A percentile compares a stretch with the other conserved stretches of the same genome.
phyloP scores from a whole-genome alignment of 2,329 filamentous ascomycete genomes.

The Ceratocystis alfenasii region DNA sequence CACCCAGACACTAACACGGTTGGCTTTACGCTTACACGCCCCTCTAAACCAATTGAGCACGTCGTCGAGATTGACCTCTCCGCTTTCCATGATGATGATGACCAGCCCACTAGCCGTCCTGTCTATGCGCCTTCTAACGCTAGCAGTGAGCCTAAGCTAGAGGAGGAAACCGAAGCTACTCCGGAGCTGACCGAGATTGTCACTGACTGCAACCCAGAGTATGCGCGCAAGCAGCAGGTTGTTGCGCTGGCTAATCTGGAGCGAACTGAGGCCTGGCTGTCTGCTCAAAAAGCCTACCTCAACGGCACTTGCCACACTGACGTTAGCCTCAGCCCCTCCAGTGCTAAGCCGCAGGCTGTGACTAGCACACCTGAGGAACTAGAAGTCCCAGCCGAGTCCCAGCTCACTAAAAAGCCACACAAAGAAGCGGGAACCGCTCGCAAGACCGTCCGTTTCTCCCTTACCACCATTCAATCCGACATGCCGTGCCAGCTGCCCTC shows the following conservation, averaged over 20 bases:
- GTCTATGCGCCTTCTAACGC: constrained; percentile 26
- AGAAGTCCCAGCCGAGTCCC: not conserved
- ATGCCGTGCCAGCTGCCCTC: constrained; percentile 41
- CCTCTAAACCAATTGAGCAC: constrained; percentile 18
- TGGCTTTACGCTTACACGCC: constrained; percentile 4
- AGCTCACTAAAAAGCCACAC: not conserved
- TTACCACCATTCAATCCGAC: constrained; percentile 36
- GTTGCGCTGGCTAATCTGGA: constrained; percentile 63
- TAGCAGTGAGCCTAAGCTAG: constrained; percentile 28
- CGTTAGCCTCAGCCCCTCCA: constrained; percentile 8
- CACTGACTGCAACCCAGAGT: constrained; percentile 59
- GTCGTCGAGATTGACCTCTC: constrained; percentile 24
- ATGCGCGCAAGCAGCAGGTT: constrained; percentile 60
- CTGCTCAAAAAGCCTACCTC: constrained; percentile 68
- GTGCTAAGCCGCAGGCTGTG: constrained; percentile 21
- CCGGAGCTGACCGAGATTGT: constrained; percentile 48
- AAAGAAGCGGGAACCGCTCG: not conserved
- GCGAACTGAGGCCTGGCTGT: constrained; percentile 75
- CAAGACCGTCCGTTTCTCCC: constrained; percentile 66
- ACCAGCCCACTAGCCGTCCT: constrained; percentile 23
- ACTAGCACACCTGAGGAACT: not conserved
- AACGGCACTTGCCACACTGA: constrained; percentile 49
- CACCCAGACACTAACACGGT: not conserved
- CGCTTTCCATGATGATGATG: constrained; percentile 22
- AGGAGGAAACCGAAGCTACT: constrained; percentile 32